Base-by-base conservation (phyloP, 2,329 filamentous ascomycete species). In the Sphaceloma murrayae region DNA sequence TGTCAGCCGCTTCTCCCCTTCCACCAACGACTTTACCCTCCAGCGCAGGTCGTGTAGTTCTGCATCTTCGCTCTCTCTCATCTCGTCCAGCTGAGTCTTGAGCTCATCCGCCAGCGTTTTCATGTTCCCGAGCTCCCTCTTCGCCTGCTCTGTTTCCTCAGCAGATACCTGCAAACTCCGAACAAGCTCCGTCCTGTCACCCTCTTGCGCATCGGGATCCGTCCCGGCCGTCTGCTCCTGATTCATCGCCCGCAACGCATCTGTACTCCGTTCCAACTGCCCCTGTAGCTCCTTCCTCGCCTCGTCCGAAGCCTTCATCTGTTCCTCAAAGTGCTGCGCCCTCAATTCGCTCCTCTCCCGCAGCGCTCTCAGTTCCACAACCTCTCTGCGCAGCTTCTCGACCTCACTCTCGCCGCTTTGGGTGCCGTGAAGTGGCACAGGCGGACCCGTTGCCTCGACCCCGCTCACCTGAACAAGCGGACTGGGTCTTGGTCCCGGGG, bases 31-130 rank as follows among this genome's bases (percentile, higher is more conserved):
- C 31, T 34, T 45, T 6, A 45, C 22, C 17, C 22, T 13, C 42
- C 30, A 24, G 4, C 45, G 26, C 7, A 51, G 32, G 7, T 51
- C 47, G 19, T 51, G 49, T 13, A 49, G 32, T 29, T 51, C 49
- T 8, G 49, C 49, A 38, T 51, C 49, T 24, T 51, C 49, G n/a
- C 38, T 47, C 14, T 51, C 49, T 18, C 47, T 43, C 30, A 48
- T 45, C 18, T 51, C 46, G 14, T 51, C 46, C 0, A 53, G 49
- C n/a, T 55, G 48, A 16, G 52, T 49, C 31, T 52, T 56, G 48
- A 55, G 50, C 34, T 54, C 49, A 5, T 47, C 27, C 21, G 53
- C 31, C 38, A 55, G 49, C 18, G 48, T 39, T n/a, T 36, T 34
- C 3, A 22, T 27, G 21, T 36, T 45, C 4, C 38, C 46, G 27